Percentiles rank a stretch among this genome's conserved stretches.
phyloP scores from a whole-genome alignment of 2,329 filamentous ascomycete genomes.

The Sporothrix mexicana region DNA sequence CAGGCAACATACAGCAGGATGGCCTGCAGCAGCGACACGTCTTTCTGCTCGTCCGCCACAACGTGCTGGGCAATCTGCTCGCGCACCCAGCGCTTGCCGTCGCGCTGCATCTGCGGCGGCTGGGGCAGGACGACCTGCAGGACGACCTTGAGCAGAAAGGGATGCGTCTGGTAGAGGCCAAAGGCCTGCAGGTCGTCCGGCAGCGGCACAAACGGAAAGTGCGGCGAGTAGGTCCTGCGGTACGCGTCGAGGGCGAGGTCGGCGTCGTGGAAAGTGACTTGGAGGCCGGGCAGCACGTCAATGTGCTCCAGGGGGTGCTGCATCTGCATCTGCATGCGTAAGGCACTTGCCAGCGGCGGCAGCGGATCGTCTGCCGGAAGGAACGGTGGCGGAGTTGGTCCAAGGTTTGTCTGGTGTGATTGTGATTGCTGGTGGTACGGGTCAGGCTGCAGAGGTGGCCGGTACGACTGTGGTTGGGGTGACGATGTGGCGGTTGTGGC shows the following conservation, averaged over 20 bases:
- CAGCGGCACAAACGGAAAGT: constrained; percentile 50
- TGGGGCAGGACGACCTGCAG: constrained; percentile 46
- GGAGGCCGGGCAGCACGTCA: constrained; percentile 48
- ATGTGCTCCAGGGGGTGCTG: constrained; percentile 33
- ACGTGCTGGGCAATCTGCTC: constrained; percentile 48
- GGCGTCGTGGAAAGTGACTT: constrained; percentile 45
- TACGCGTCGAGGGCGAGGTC: constrained; percentile 45
- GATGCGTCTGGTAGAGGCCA: constrained; percentile 44
- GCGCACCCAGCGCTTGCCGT: constrained; percentile 47
- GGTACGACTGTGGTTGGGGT: background rate
- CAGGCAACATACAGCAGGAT: constrained; percentile 49
- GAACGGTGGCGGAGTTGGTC: background rate
- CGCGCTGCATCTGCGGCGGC: constrained; percentile 43
- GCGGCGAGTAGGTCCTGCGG: constrained; percentile 43
- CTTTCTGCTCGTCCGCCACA: constrained; percentile 47
- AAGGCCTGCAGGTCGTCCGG: constrained; percentile 39
- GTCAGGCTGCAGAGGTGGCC: background rate
- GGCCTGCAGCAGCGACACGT: constrained; percentile 48
- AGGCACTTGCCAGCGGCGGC: background rate
- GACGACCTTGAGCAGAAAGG: constrained; percentile 49
- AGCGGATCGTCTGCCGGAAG: background rate
- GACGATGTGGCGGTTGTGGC: background rate
- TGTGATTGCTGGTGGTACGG: background rate
- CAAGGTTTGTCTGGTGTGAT: background rate
- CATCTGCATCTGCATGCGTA: constrained; percentile 7